These are phyloP conservation scores for Metschnikowia borealis DNA, from an alignment of 805 yeast species.

Conservation along the genomic window DNA sequence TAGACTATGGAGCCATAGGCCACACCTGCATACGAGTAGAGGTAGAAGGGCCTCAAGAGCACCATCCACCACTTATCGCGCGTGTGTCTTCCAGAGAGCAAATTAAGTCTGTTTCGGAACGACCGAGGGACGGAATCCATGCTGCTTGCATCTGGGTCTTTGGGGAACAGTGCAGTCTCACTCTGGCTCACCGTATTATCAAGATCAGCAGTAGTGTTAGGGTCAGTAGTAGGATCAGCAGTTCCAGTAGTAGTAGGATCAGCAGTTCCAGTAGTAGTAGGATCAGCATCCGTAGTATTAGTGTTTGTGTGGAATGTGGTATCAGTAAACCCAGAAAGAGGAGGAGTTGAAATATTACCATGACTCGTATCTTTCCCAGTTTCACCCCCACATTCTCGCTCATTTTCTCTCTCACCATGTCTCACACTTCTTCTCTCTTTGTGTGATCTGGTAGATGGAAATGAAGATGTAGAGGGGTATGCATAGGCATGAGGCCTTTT, in stretches of 20 bases:
- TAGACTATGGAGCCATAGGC: conserved; percentile 50
- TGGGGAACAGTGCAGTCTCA: neutral
- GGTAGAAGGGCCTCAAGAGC: conserved; percentile 50
- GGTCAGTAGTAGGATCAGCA: no score
- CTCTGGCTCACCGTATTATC: neutral
- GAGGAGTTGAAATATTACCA: neutral
- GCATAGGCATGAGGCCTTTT: conserved; percentile 31
- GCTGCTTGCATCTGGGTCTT: neutral
- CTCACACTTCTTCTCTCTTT: neutral
- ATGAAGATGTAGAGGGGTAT: conserved; percentile 13
- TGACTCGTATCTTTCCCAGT: neutral
- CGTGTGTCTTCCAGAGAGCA: conserved; percentile 49
- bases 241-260: no score
- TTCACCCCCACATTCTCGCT: neutral
- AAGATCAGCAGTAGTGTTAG: no score
- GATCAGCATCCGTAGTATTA: no score
- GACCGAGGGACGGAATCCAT: conserved; percentile 13
- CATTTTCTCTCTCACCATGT: neutral
- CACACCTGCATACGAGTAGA: conserved; percentile 48
- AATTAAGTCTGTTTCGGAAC: conserved; percentile 30
- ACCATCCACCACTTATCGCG: conserved; percentile 53
- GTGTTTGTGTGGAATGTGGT: neutral
- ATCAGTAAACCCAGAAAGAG: neutral
- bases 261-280: no score
- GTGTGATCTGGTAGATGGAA: neutral